Conservation (phyloP, 1,284 basidiomycete species). For the Schizopora paradoxa region DNA sequence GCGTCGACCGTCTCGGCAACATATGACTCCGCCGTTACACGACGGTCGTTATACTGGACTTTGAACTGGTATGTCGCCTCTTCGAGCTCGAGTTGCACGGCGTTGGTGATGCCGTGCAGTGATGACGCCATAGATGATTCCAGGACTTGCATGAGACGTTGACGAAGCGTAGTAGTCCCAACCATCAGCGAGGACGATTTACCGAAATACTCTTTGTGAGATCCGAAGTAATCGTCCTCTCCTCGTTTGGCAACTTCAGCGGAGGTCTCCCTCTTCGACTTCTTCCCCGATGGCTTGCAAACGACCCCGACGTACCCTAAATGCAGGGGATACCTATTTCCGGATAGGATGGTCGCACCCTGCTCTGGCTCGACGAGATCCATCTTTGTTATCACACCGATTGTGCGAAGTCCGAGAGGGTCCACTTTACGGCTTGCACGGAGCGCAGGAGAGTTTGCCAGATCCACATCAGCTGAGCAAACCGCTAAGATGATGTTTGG, state of each 20-base stretch:
- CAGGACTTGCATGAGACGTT: conserved; percentile 91
- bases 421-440: conserved; percentile 92
- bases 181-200: conserved; percentile 70
- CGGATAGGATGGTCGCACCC: conserved; percentile 78
- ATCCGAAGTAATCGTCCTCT: conserved; percentile 80
- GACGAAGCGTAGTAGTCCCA: conserved; percentile 85
- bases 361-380: conserved; percentile 86
- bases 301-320: conserved; percentile 98
- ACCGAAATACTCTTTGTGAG: conserved; percentile 71
- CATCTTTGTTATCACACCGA: conserved; percentile 99
- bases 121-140: conserved; percentile 97
- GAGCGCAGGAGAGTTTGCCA: conserved; percentile 96
- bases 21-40: conserved; percentile 93
- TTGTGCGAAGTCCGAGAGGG: conserved; percentile 89
- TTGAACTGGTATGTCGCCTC: conserved; percentile 99
- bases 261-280: conserved; percentile 37
- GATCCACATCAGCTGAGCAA: conserved; percentile 96
- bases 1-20: conserved; percentile 95
- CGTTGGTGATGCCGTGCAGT: conserved; percentile 92
- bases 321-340: conserved; percentile 95
- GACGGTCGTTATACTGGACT: conserved; percentile 97
- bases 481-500: conserved; percentile 98
- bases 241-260: conserved; percentile 56
- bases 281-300: conserved; percentile 64
- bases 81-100: conserved; percentile 94